Percentiles rank a stretch among this genome's conserved stretches.
Evolutionary conservation across 176 grass and related monocot species (phyloP).

Genomic region (Eragrostis curvula): DNA sequence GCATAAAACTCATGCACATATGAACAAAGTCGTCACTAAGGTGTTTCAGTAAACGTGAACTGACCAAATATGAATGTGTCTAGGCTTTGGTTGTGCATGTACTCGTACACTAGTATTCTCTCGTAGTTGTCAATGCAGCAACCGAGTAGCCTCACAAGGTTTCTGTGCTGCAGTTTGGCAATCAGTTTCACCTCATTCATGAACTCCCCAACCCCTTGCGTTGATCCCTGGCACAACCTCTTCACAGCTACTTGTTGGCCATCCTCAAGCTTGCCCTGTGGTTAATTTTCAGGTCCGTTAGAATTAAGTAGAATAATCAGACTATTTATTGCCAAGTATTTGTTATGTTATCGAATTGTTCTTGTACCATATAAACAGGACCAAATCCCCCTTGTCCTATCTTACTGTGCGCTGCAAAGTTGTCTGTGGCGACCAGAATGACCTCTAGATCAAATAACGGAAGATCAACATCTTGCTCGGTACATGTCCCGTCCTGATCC

Average conservation of each 20-base stretch:
- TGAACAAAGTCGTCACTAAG: background rate
- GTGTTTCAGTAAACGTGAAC: background rate
- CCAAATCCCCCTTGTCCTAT: conserved; percentile 67
- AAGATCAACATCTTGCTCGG: conserved; percentile 37
- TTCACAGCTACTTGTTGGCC: conserved; percentile 60
- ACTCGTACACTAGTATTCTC: conserved; percentile 68
- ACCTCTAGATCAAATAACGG: conserved; percentile 39
- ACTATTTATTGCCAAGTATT: background rate
- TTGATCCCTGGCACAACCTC: conserved; percentile 44
- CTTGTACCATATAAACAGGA: conserved; percentile 61
- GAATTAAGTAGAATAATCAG: background rate
- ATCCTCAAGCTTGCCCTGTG: conserved; percentile 53
- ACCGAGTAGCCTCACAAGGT: conserved; percentile 46
- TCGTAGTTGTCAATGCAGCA: conserved; percentile 50
- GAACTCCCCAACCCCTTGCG: conserved; percentile 48
- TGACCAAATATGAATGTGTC: conserved; percentile 63
- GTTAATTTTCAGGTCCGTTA: background rate
- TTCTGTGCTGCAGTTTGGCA: conserved; percentile 46
- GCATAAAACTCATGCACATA: background rate
- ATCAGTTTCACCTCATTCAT: conserved; percentile 60
- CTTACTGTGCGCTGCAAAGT: conserved; percentile 37
- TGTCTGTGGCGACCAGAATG: conserved; percentile 32
- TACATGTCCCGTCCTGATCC: background rate
- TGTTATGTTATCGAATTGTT: background rate
- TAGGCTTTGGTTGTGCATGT: conserved; percentile 65